Evolutionary conservation across 352 stramenopile genomes (phyloP), one percentile per base, ranked within the genome.

Genomic region (Phytophthora foliorum): DNA sequence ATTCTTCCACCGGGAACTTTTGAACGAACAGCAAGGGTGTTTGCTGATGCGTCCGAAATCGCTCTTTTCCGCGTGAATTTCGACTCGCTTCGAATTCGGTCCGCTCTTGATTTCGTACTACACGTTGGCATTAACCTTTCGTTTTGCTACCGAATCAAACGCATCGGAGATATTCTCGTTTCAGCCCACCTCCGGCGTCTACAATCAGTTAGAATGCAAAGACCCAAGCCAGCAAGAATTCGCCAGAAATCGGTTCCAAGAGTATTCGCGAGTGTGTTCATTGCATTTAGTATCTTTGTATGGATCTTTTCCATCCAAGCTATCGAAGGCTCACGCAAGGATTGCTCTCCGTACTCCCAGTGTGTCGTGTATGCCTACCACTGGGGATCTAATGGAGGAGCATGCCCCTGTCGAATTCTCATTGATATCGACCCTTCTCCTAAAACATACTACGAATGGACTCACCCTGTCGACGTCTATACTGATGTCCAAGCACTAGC

Each of bases 51-150:
- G 6, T 57, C 59, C 7, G 44, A 74, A n/a, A 69, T 75, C 22
- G 71, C 59, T 9, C 32, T 73, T 25, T 71, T 80, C 27, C 59
- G 63, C 10, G 27, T 69, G 25, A 55, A 36, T 14, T 71, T 79
- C 16, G 67, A 80, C 24, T 79, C 70, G 2, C 57, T 82, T 22
- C 70, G 71, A 3, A 73, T 82, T 22, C 29, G 36, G 8, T 70
- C 70, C 21, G 13, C 48, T 6, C 52, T 73, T 5, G 56, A 73
- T 8, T 61, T 80, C 14, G 49, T 72, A 16, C 67, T 75, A 2
- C 74, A 57, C 8, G 27, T 80, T 24, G 44, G 66, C 17, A 68
- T 65, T 25, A 82, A 70, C 16, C 14, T 75, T 11, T 54, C 67
- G 4, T 75, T 82, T n/a, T 77, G 62, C 41, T 57, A 69, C 27